Evolutionary conservation across 345 rosid species (phyloP).

Genomic region (Nephelium lappaceum): DNA sequence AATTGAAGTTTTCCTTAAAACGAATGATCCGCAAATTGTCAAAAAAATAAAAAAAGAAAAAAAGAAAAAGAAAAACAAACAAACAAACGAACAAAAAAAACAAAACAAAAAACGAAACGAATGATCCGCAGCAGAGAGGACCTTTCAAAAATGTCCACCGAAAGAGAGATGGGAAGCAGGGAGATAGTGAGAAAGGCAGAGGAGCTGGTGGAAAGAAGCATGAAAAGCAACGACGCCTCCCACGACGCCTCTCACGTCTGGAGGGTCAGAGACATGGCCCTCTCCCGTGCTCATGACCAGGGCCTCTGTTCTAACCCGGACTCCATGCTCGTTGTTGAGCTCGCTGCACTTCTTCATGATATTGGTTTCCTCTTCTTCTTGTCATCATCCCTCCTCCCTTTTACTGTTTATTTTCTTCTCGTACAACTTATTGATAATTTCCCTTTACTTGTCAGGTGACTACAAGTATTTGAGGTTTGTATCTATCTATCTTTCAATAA

Average conservation of each 20-base stretch:
- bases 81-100: no score
- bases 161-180: neutral
- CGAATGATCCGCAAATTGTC: no score
- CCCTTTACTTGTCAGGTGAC: slow-evolving; percentile 55
- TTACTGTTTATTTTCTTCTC: neutral
- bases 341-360: slow-evolving; percentile 92
- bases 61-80: no score
- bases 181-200: slow-evolving; percentile 54
- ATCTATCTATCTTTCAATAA: neutral
- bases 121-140: no score
- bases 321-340: slow-evolving; percentile 85
- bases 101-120: no score
- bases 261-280: slow-evolving; percentile 84
- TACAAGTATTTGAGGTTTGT: slow-evolving; percentile 80
- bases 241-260: slow-evolving; percentile 78
- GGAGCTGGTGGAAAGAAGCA: slow-evolving; percentile 53
- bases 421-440: slow-evolving; percentile 12
- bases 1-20: no score
- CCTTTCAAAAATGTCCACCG: no score
- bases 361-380: slow-evolving; percentile 42
- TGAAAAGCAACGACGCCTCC: slow-evolving; percentile 87
- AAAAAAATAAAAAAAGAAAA: no score
- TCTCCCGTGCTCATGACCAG: slow-evolving; percentile 78
- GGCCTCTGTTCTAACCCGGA: slow-evolving; percentile 72
- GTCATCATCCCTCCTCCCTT: no score